These are phyloP conservation scores for Lecanicillium sp. DNA, from an alignment of 2,329 filamentous ascomycete species.

Conservation along the genomic window DNA sequence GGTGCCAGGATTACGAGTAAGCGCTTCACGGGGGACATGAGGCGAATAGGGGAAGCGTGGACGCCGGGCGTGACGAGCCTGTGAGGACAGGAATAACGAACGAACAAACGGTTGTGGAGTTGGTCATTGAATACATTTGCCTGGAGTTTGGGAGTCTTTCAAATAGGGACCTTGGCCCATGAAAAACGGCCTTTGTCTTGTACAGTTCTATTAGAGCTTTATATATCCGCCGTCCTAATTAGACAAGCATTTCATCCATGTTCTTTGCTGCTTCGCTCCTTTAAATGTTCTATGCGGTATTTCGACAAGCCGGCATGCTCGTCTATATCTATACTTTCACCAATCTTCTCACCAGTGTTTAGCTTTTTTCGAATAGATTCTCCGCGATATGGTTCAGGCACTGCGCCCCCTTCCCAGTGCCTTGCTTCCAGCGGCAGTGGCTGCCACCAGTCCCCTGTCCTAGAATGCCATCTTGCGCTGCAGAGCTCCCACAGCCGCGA, in stretches of 20 bases:
- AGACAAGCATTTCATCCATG: too few species aligned
- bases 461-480: conserved; percentile 61
- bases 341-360: conserved; percentile 21
- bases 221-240: too few species aligned
- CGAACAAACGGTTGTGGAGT: too few species aligned
- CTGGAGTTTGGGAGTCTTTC: background rate
- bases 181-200: background rate
- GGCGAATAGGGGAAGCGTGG: conserved; percentile 80
- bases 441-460: conserved; percentile 62
- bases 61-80: conserved; percentile 60
- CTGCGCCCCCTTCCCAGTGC: conserved; percentile 52
- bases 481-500: conserved; percentile 81
- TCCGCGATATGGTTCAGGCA: conserved; percentile 15
- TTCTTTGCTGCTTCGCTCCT: conserved; percentile 15
- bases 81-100: too few species aligned
- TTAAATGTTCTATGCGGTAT: conserved; percentile 27
- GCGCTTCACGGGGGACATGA: conserved; percentile 74
- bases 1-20: conserved; percentile 72
- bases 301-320: conserved; percentile 31
- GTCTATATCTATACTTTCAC: conserved; percentile 25
- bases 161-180: background rate
- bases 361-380: conserved; percentile 3
- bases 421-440: conserved; percentile 56
- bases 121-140: conserved; percentile 14
- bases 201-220: background rate